These are phyloP conservation scores for Globisporangium spinosum DNA, from an alignment of 352 stramenopile genomes.

Conservation along the genomic window DNA sequence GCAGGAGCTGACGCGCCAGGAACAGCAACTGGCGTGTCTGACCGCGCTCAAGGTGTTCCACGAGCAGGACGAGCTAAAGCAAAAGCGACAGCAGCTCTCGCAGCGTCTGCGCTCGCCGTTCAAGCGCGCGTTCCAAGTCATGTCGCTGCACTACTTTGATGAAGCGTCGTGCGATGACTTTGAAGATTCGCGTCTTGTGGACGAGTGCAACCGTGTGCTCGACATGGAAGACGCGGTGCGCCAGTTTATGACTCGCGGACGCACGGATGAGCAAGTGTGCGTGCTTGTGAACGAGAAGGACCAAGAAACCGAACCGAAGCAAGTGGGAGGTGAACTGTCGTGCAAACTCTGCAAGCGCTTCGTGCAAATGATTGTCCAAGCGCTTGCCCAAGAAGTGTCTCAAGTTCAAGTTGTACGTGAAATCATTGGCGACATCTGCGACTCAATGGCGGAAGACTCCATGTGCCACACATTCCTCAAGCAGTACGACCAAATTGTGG, in stretches of 20 bases:
- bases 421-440: constrained; percentile 74
- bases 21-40: constrained; percentile 41
- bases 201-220: constrained; percentile 44
- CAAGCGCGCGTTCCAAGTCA: constrained; percentile 33
- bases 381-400: constrained; percentile 50
- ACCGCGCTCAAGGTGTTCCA: constrained; percentile 43
- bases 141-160: constrained; percentile 41
- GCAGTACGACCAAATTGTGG: constrained; percentile 70
- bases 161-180: constrained; percentile 54
- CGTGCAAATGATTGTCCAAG: constrained; percentile 66
- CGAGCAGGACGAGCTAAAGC: constrained; percentile 36
- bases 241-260: constrained; percentile 36
- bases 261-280: constrained; percentile 49
- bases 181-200: constrained; percentile 20
- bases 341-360: constrained; percentile 78
- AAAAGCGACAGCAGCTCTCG: constrained; percentile 27
- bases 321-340: constrained; percentile 37
- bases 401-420: constrained; percentile 63
- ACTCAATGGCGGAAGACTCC: constrained; percentile 62
- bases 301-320: constrained; percentile 17
- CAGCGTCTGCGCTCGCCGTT: constrained; percentile 37
- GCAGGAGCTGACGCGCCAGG: constrained; percentile 20
- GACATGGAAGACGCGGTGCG: constrained; percentile 40
- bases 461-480: constrained; percentile 81
- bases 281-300: constrained; percentile 22